Evolutionary conservation across 306 rosid genomes (phyloP).

Genomic region (Fagus sylvatica): DNA sequence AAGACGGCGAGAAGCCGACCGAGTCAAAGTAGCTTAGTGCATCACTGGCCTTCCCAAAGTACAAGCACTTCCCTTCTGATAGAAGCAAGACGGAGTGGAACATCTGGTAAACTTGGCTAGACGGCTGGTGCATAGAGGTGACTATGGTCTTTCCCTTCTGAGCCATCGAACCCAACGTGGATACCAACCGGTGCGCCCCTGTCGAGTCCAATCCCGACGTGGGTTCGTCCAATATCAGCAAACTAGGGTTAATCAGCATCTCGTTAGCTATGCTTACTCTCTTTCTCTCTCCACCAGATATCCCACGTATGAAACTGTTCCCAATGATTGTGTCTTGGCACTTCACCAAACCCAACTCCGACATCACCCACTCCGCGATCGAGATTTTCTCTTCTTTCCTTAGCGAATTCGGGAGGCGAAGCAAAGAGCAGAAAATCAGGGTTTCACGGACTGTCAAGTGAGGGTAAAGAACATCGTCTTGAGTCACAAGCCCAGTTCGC

Average conservation of each 20-base stretch:
- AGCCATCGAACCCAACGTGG: slow-evolving; percentile 54
- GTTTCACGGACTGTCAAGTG: slow-evolving; percentile 84
- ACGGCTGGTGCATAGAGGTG: slow-evolving; percentile 85
- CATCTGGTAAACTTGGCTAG: slow-evolving; percentile 82
- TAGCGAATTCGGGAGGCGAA: slow-evolving; percentile 55
- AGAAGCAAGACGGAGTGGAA: slow-evolving; percentile 59
- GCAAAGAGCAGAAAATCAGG: slow-evolving; percentile 71
- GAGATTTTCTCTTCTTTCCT: slow-evolving; percentile 42
- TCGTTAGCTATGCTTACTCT: slow-evolving; percentile 87
- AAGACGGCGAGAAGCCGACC: slow-evolving; percentile 66
- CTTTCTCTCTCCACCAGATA: slow-evolving; percentile 89
- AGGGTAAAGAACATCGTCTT: slow-evolving; percentile 82
- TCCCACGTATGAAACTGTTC: slow-evolving; percentile 73
- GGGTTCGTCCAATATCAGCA: slow-evolving; percentile 78
- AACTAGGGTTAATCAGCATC: slow-evolving; percentile 73
- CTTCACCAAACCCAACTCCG: slow-evolving; percentile 63
- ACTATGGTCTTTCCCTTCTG: slow-evolving; percentile 78
- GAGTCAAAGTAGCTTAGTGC: slow-evolving; percentile 70
- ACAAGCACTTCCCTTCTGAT: slow-evolving; percentile 70
- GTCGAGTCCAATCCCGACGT: slow-evolving; percentile 93
- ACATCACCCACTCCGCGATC: slow-evolving; percentile 60
- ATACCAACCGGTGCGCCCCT: slow-evolving; percentile 65
- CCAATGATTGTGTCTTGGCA: slow-evolving; percentile 79
- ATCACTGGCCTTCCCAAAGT: slow-evolving; percentile 61
- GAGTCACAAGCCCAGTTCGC: slow-evolving; percentile 76